These are phyloP conservation scores for Thielaviopsis punctulata DNA, from an alignment of 2,329 filamentous ascomycete species.

Conservation along the genomic window DNA sequence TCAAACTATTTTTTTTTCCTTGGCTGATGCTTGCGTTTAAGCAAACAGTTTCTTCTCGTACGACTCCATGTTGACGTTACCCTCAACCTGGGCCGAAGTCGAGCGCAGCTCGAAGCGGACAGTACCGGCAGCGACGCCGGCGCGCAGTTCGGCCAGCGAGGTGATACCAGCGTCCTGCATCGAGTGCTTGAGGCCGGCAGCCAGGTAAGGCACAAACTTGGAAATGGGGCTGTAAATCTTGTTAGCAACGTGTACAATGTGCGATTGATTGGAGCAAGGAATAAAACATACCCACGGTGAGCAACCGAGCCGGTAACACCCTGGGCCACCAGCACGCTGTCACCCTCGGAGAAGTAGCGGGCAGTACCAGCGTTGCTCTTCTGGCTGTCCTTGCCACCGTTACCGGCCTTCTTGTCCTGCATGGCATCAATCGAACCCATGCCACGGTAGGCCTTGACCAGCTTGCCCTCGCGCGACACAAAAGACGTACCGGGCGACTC, in stretches of 20 bases:
- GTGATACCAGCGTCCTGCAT: slow-evolving; percentile 86
- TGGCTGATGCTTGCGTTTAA: slow-evolving; percentile 26
- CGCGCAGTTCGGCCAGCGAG: slow-evolving; percentile 62
- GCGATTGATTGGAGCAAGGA: background rate
- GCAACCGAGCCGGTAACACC: slow-evolving; percentile 80
- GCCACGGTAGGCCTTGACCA: slow-evolving; percentile 97
- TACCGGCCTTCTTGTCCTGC: slow-evolving; percentile 94
- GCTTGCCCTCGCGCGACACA: slow-evolving; percentile 87
- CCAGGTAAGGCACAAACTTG: slow-evolving; percentile 92
- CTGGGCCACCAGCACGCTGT: slow-evolving; percentile 86
- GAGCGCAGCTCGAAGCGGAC: slow-evolving; percentile 90
- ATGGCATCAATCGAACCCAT: slow-evolving; percentile 99
- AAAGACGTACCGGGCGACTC: slow-evolving; percentile 96
- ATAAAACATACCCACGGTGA: slow-evolving; percentile 43
- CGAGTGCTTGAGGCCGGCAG: slow-evolving; percentile 91
- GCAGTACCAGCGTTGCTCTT: slow-evolving; percentile 89
- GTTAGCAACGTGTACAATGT: slow-evolving; percentile 18
- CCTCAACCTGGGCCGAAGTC: slow-evolving; percentile 86
- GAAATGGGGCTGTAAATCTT: slow-evolving; percentile 48
- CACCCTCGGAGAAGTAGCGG: slow-evolving; percentile 94
- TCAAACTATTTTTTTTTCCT: background rate
- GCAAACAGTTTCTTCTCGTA: slow-evolving; percentile 99
- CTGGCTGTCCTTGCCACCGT: slow-evolving; percentile 52
- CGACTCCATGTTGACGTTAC: slow-evolving; percentile 94
- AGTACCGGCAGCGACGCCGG: slow-evolving; percentile 52